These are phyloP conservation scores for Hanseniaspora guilliermondii DNA, from an alignment of 805 yeast species.

Conservation along the genomic window DNA sequence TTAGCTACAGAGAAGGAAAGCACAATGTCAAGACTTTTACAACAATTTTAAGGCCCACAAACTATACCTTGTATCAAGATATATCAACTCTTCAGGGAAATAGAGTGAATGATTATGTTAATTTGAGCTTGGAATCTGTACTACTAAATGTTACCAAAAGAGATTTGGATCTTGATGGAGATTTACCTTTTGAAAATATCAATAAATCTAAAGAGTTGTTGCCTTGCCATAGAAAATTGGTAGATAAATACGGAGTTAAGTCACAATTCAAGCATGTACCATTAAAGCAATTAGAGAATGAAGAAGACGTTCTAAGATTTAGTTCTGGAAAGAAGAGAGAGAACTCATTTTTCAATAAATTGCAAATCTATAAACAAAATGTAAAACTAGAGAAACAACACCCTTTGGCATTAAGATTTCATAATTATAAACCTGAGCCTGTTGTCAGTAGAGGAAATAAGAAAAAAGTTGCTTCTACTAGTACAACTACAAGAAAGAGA, in stretches of 20 bases:
- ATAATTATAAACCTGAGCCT: slow-evolving; percentile 7
- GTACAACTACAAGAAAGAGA: not conserved
- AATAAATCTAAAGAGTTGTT: not conserved
- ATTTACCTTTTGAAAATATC: not conserved
- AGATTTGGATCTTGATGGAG: slow-evolving; percentile 6
- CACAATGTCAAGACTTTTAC: slow-evolving; percentile 9
- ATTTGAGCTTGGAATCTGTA: slow-evolving; percentile 4
- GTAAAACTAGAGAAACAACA: slow-evolving; percentile 13
- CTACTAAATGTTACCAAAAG: slow-evolving; percentile 7
- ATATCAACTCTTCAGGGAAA: slow-evolving; percentile 3
- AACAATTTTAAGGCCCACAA: slow-evolving; percentile 7
- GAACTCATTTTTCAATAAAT: slow-evolving; percentile 5
- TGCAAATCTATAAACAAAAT: slow-evolving; percentile 8
- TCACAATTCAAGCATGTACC: slow-evolving; percentile 5
- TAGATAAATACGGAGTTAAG: not conserved
- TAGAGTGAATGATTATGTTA: slow-evolving; percentile 8
- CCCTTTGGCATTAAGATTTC: slow-evolving; percentile 11
- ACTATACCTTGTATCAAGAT: slow-evolving; percentile 8
- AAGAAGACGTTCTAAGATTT: slow-evolving; percentile 2
- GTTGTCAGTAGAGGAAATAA: not conserved
- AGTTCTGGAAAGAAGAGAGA: slow-evolving; percentile 8
- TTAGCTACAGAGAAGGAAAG: slow-evolving; percentile 11
- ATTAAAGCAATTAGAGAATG: slow-evolving; percentile 4
- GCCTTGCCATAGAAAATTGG: slow-evolving; percentile 2
- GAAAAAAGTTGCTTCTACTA: not conserved